These are phyloP conservation scores for Candida namnaoensis DNA, from an alignment of 805 yeast genomes.

Conservation along the genomic window DNA sequence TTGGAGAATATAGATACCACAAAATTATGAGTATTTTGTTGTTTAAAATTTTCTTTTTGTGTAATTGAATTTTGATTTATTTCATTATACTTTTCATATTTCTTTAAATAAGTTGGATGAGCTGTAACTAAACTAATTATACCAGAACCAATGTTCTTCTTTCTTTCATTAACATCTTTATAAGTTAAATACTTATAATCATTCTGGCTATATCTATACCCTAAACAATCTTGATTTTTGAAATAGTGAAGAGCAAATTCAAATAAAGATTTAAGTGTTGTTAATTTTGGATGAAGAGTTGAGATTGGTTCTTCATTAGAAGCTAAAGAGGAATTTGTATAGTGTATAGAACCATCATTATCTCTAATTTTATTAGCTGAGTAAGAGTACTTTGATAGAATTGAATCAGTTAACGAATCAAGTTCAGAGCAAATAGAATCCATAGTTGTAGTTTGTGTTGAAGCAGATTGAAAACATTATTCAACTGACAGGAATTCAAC, in stretches of 20 bases:
- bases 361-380: no score
- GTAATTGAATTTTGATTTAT: no score
- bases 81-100: background rate
- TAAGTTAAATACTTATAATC: constrained; percentile 14
- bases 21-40: constrained; percentile 16
- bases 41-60: no score
- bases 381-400: no score
- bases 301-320: no score
- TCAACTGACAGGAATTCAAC: no score
- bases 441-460: no score
- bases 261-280: background rate
- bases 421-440: no score
- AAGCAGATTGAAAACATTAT: no score
- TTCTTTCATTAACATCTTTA: constrained; percentile 21
- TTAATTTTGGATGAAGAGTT: background rate
- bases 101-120: constrained; percentile 10
- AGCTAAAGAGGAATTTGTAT: no score
- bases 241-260: background rate
- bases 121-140: constrained; percentile 17
- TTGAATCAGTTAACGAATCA: no score
- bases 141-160: constrained; percentile 37
- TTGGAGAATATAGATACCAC: constrained; percentile 36
- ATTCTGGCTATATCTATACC: background rate
- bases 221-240: background rate
- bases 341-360: no score